phyloP scores from a whole-genome alignment of 2,329 filamentous ascomycete genomes.

The Xylariales sp. region DNA sequence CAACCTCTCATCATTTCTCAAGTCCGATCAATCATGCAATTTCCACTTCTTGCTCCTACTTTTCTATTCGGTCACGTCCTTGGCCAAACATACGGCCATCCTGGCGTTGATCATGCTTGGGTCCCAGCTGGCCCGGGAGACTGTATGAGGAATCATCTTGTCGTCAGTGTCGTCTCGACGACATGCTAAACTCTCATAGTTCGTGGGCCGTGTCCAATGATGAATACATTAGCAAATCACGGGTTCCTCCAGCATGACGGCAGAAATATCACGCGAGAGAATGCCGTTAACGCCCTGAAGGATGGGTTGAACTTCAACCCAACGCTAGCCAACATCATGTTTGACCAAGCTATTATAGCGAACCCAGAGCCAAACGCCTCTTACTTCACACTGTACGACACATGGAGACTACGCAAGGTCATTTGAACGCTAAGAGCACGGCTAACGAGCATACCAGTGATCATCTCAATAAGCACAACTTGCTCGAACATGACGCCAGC shows the following conservation, averaged over 20 bases:
- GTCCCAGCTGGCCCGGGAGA: slow-evolving; percentile 10
- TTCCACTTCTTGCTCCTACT: background rate
- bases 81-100: background rate
- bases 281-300: slow-evolving; percentile 54
- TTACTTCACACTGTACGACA: slow-evolving; percentile 53
- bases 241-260: slow-evolving; percentile 60
- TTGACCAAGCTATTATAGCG: slow-evolving; percentile 55
- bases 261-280: slow-evolving; percentile 54
- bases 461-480: slow-evolving; percentile 57
- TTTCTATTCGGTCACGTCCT: slow-evolving; percentile 8
- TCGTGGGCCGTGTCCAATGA: slow-evolving; percentile 61
- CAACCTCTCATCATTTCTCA: too few relatives aligned
- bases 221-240: slow-evolving; percentile 64
- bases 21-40: background rate
- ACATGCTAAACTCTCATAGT: slow-evolving; percentile 42
- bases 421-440: background rate
- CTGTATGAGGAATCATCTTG: slow-evolving; percentile 6
- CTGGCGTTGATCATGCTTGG: slow-evolving; percentile 1
- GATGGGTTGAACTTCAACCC: slow-evolving; percentile 58
- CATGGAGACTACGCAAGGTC: too few relatives aligned
- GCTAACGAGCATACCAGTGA: slow-evolving; percentile 14
- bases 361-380: slow-evolving; percentile 59
- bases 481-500: slow-evolving; percentile 62
- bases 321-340: slow-evolving; percentile 55
- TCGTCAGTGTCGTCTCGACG: background rate